A percentile compares a stretch with the other conserved stretches of the same genome.
These are phyloP conservation scores for Globisporangium barbulae DNA, from an alignment of 352 stramenopile species.

Conservation along the genomic window DNA sequence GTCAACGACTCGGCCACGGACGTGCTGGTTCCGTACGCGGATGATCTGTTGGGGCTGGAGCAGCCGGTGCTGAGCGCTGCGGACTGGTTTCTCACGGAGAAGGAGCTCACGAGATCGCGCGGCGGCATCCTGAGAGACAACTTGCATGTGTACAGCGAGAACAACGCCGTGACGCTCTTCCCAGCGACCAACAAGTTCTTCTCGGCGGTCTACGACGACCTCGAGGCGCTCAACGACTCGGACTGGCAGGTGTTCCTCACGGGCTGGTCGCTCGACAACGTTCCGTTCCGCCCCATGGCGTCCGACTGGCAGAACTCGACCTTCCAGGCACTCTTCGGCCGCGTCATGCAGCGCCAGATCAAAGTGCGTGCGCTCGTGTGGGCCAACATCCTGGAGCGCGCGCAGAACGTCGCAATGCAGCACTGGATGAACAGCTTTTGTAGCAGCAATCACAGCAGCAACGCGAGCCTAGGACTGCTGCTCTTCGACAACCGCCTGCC, in stretches of 20 bases:
- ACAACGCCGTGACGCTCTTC: slow-evolving; percentile 26
- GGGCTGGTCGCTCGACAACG: slow-evolving; percentile 14
- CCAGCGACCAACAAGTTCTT: slow-evolving; percentile 28
- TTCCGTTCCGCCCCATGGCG: slow-evolving; percentile 7
- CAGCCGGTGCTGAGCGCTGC: slow-evolving; percentile 23
- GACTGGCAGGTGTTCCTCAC: slow-evolving; percentile 12
- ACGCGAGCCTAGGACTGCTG: neutral
- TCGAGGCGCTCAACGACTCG: slow-evolving; percentile 16
- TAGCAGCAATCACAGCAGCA: neutral
- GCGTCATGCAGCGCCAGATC: slow-evolving; percentile 3
- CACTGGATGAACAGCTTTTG: slow-evolving; percentile 12
- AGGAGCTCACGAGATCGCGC: slow-evolving; percentile 26
- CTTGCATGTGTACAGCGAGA: slow-evolving; percentile 17
- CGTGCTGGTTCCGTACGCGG: slow-evolving; percentile 11
- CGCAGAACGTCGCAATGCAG: slow-evolving; percentile 10
- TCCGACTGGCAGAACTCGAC: slow-evolving; percentile 12
- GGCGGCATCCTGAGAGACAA: slow-evolving; percentile 20
- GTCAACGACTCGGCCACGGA: neutral
- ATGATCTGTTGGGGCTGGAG: slow-evolving; percentile 10
- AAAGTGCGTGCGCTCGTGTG: slow-evolving; percentile 7
- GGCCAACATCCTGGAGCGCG: slow-evolving; percentile 5
- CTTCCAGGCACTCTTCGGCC: slow-evolving; percentile 12
- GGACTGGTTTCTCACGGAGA: slow-evolving; percentile 31
- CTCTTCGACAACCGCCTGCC: slow-evolving; percentile 10
- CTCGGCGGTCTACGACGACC: slow-evolving; percentile 22